A percentile compares a stretch with the other conserved stretches of the same genome.
Conservation (phyloP, 2,329 filamentous ascomycete species). For the Shiraia sp. region DNA sequence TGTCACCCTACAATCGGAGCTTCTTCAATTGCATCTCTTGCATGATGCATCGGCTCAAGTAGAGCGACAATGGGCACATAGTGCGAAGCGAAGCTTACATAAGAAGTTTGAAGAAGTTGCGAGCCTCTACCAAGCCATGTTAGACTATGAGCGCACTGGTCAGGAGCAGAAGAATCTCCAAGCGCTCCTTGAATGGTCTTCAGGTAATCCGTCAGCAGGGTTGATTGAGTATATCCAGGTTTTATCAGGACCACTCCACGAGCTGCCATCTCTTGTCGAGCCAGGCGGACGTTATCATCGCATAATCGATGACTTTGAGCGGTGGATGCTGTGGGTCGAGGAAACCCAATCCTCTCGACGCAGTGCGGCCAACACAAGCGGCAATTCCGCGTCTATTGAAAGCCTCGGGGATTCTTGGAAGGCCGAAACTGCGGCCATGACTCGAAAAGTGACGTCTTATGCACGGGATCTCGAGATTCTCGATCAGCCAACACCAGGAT, state of each 20-base stretch:
- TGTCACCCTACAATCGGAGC: conserved; percentile 39
- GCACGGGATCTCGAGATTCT: conserved; percentile 38
- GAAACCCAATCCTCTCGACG: conserved; percentile 28
- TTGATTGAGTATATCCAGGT: conserved; percentile 42
- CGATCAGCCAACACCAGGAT: conserved; percentile 29
- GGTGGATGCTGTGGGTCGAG: conserved; percentile 38
- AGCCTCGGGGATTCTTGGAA: conserved; percentile 41
- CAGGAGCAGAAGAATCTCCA: conserved; percentile 43
- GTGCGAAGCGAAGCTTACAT: conserved; percentile 34
- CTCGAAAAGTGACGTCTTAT: conserved; percentile 39
- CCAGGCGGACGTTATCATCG: conserved; percentile 37
- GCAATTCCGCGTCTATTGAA: conserved; percentile 26
- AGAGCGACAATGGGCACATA: conserved; percentile 36
- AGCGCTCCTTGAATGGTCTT: conserved; percentile 42
- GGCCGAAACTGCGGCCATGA: conserved; percentile 38
- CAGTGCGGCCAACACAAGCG: conserved; percentile 3
- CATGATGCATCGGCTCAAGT: conserved; percentile 31
- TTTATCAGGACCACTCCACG: conserved; percentile 41
- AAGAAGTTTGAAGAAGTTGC: conserved; percentile 44
- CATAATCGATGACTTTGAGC: conserved; percentile 35
- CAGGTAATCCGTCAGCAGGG: conserved; percentile 25
- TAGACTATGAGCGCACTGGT: conserved; percentile 39
- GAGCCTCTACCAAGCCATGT: conserved; percentile 39
- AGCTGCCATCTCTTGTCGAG: conserved; percentile 40
- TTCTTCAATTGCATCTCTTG: conserved; percentile 45